These are phyloP conservation scores for Beauveria sp. DNA, from an alignment of 2,329 filamentous ascomycete species.

Conservation along the genomic window DNA sequence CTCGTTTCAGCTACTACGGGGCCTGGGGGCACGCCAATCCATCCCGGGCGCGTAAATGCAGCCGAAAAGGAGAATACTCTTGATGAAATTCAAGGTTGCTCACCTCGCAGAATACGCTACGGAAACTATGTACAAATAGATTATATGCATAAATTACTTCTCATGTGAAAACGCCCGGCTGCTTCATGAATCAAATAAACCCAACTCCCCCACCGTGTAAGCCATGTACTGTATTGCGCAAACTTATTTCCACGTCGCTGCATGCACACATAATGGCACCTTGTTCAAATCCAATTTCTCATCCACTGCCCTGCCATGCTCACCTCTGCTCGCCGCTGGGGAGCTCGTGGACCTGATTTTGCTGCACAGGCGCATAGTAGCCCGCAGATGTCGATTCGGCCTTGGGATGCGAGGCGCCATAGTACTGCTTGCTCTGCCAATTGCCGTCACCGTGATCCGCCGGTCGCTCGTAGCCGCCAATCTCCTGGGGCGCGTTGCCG, in stretches of 20 bases:
- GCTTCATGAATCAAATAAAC: neutral
- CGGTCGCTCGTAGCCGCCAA: constrained; percentile 7
- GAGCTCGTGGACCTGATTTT: constrained; percentile 6
- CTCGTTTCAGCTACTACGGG: neutral
- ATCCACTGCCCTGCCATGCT: neutral
- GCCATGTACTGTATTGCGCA: neutral
- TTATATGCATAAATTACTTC: neutral
- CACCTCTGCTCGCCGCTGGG: neutral
- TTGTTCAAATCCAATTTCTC: neutral
- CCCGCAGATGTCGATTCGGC: neutral
- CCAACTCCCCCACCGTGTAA: neutral
- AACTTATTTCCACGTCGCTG: neutral
- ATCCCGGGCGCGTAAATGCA: neutral
- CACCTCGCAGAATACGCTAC: neutral
- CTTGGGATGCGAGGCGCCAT: constrained; percentile 5
- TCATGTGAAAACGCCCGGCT: neutral
- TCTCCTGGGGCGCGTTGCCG: neutral
- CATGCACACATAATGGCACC: neutral
- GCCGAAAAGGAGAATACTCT: neutral
- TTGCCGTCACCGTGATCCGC: neutral
- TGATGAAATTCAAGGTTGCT: neutral
- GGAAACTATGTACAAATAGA: constrained; percentile 1
- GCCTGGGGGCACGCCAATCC: neutral
- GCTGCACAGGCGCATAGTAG: constrained; percentile 7
- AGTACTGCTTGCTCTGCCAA: constrained; percentile 6